Base-by-base conservation (phyloP, 306 rosid species). In the Sicyos baderoa region DNA sequence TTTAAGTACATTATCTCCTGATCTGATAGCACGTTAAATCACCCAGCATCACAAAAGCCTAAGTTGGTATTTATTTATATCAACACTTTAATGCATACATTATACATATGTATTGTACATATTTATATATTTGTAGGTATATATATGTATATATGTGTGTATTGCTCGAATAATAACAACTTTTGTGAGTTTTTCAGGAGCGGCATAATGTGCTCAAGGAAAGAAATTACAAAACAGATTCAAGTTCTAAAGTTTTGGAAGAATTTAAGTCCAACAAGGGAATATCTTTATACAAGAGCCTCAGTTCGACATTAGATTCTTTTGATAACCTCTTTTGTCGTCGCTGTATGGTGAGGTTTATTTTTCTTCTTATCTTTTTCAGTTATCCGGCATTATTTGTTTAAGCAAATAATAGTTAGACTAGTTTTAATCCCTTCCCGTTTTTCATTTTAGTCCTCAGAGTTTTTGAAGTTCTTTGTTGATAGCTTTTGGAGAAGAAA, bases 261-360 rank as follows among this genome's bases (percentile, higher is more conserved):
- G 78, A 77, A 57, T 57, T 55, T 70, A 84, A 75, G 62, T 79
- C 81, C 54, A 62, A 44, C 75, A 76, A 73, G 66, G 86, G 87
- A 81, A 78, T 86, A 75, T 82, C 77, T 76, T 80, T 81, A 71
- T 86, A 86, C 83, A 88, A 89, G 85, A 89, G 84, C 81, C 88
- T 93, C 29, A 74, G 85, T 72, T 82, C 90, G 37, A 89, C 95
- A 54, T 80, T 93, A 81, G 98, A 93, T 88, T 93, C 98, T 79
- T 88, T 93, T 40, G 98, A 89, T 76, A 93, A 89, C 78, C 96
- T 93, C 78, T 93, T 93, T 72, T 93, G 97, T 76, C 92, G 97
- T 27, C 95, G 95, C 59, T 93, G 98, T 85, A 84, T 87, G 95
- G 98, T 93, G 79, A 50, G 76, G 50, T 32, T 59, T 79, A 75